These are phyloP conservation scores for Penicillium salamii DNA, from an alignment of 495 filamentous ascomycete species.

Conservation along the genomic window DNA sequence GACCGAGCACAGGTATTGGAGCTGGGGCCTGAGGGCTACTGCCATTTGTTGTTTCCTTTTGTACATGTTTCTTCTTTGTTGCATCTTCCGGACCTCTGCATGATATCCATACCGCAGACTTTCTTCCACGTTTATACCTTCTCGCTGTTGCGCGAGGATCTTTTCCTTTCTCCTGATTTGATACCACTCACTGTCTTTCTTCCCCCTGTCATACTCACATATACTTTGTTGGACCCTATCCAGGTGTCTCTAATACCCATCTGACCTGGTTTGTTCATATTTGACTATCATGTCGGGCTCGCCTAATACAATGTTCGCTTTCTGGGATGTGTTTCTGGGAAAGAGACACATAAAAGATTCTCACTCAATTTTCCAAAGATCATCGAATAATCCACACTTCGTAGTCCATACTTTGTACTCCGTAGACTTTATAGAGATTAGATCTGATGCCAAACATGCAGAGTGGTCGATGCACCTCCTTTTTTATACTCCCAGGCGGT, in stretches of 20 bases:
- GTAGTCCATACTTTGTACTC: too few relatives aligned
- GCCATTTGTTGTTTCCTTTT: constrained; percentile 8
- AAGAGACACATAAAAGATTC: too few relatives aligned
- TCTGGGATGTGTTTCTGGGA: too few relatives aligned
- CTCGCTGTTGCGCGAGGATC: neutral
- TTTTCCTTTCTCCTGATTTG: constrained; percentile 13
- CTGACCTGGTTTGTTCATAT: constrained; percentile 7
- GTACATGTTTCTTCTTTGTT: constrained; percentile 25
- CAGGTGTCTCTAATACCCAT: neutral
- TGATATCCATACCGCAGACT: constrained; percentile 30
- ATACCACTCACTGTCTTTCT: constrained; percentile 12
- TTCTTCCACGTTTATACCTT: constrained; percentile 4
- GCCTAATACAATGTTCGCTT: too few relatives aligned
- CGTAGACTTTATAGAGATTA: too few relatives aligned
- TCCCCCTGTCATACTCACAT: constrained; percentile 7
- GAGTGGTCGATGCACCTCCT: neutral
- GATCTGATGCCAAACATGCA: too few relatives aligned
- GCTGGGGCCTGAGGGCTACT: constrained; percentile 10
- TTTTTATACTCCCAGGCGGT: constrained; percentile 22
- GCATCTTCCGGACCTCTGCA: constrained; percentile 16
- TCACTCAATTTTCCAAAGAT: too few relatives aligned
- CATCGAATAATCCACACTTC: too few relatives aligned
- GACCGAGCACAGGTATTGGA: constrained; percentile 36
- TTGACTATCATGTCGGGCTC: neutral
- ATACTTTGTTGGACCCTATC: constrained; percentile 5